Evolutionary conservation across 441 rosid genomes (phyloP), one percentile per base, ranked within the genome.

Genomic region (Croton laevigatus): DNA sequence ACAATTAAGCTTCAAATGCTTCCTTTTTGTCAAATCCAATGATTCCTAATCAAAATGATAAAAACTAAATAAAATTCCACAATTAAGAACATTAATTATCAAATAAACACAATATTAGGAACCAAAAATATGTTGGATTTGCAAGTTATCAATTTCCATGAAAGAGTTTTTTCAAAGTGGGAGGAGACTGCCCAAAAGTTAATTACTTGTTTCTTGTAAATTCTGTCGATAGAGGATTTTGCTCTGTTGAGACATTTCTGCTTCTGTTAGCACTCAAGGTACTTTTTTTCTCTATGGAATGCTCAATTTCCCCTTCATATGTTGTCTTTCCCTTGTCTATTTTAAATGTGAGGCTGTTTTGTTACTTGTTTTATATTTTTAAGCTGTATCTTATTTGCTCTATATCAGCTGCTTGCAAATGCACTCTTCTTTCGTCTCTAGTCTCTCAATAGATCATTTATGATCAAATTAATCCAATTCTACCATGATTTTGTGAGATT

Each of bases 191-290:
- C 78, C 98, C 97, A 34, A 85, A 87, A 82, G 91, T 94, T 42
- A 93, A 88, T 82, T 93, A 91, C 81, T 78, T 93, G 79, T 93
- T 93, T 85, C 90, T 93, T 75, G 98, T 96, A 76, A 97, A 93
- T 82, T 93, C 91, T 84, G 98, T 93, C 64, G 98, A 93, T 64
- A 79, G 97, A 78, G 98, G 98, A 69, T 91, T 82, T 81, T 89
- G 91, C 80, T 91, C 97, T 1, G 97, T 93, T 22, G 98, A 91
- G 84, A 91, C 98, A 3, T 93, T 89, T 81, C 85, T 94, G 74
- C 97, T 94, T 74, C 85, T 94, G 34, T 86, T 91, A 52, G 98
- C 98, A 70, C 84, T 91, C 62, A 94, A 94, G 97, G 98, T 93
- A 79, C 44, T 23, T 51, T 61, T 34, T 6, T 70, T 68, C 1